These are phyloP conservation scores for Jackrogersella minutella DNA, from an alignment of 495 filamentous ascomycete species.

Conservation along the genomic window DNA sequence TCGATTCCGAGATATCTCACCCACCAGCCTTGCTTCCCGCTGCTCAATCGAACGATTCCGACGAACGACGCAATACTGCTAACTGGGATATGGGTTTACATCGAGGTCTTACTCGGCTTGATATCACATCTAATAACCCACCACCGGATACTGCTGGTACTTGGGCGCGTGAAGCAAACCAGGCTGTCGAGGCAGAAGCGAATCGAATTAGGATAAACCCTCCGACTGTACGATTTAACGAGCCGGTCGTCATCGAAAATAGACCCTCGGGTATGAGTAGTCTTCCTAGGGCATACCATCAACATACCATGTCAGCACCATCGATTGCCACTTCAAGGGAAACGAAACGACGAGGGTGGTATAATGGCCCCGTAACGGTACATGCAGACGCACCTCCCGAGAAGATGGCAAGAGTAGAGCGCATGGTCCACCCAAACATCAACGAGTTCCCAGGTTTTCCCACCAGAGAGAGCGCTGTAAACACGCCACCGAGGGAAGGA, in stretches of 20 bases:
- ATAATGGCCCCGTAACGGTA: constrained; percentile 64
- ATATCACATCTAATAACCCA: constrained; percentile 68
- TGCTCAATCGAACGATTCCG: constrained; percentile 57
- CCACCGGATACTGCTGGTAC: constrained; percentile 62
- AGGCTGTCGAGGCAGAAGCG: constrained; percentile 58
- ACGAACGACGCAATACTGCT: constrained; percentile 67
- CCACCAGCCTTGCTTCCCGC: constrained; percentile 52
- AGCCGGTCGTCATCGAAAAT: constrained; percentile 34
- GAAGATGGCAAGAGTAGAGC: constrained; percentile 52
- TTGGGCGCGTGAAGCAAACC: constrained; percentile 60
- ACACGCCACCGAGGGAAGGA: constrained; percentile 39
- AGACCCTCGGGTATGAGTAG: background rate
- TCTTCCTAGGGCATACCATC: constrained; percentile 48
- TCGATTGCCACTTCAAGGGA: constrained; percentile 61
- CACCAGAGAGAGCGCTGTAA: constrained; percentile 40
- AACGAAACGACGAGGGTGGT: constrained; percentile 72
- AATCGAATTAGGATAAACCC: constrained; percentile 51
- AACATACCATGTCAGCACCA: constrained; percentile 61
- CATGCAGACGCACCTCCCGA: constrained; percentile 50
- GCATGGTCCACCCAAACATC: constrained; percentile 60
- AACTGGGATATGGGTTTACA: constrained; percentile 83
- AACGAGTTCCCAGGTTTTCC: constrained; percentile 56
- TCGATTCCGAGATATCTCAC: constrained; percentile 60
- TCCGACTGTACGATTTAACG: constrained; percentile 58
- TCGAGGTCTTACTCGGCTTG: constrained; percentile 74